A percentile compares a stretch with the other conserved stretches of the same genome.
Evolutionary conservation across 2,329 filamentous ascomycete species (phyloP).

Genomic region (Colletotrichum orbiculare): DNA sequence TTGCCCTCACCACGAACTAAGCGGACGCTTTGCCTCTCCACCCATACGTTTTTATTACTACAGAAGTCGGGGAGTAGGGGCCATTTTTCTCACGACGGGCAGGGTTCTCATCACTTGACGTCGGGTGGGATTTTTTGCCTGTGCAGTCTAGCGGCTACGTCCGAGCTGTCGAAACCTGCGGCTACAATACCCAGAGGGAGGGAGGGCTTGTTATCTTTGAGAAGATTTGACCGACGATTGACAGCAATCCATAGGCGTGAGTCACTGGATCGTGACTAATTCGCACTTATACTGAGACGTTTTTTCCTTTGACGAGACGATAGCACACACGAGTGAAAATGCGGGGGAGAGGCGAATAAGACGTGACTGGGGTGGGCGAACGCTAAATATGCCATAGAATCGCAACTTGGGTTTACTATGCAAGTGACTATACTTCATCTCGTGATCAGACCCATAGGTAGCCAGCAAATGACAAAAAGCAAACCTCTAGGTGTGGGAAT

Average conservation of each 20-base stretch:
- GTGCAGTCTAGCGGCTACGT: no score
- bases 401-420: background rate
- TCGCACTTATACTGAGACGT: no score
- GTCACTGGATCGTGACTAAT: no score
- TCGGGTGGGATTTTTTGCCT: no score
- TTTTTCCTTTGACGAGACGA: background rate
- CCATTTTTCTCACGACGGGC: constrained; percentile 15
- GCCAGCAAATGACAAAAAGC: constrained; percentile 1
- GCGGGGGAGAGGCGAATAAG: constrained; percentile 4
- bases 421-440: constrained; percentile 1
- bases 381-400: no score
- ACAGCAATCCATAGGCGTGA: no score
- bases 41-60: no score
- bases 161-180: no score
- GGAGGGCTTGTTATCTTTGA: no score
- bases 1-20: background rate
- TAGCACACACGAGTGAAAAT: constrained; percentile 9
- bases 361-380: background rate
- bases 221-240: no score
- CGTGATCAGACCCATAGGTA: constrained; percentile 11
- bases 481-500: background rate
- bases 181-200: no score
- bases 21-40: no score
- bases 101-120: constrained; percentile 18
- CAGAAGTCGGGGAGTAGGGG: background rate